Evolutionary conservation across 805 yeast species (phyloP).

Genomic region (Blastobotrys parvus): DNA sequence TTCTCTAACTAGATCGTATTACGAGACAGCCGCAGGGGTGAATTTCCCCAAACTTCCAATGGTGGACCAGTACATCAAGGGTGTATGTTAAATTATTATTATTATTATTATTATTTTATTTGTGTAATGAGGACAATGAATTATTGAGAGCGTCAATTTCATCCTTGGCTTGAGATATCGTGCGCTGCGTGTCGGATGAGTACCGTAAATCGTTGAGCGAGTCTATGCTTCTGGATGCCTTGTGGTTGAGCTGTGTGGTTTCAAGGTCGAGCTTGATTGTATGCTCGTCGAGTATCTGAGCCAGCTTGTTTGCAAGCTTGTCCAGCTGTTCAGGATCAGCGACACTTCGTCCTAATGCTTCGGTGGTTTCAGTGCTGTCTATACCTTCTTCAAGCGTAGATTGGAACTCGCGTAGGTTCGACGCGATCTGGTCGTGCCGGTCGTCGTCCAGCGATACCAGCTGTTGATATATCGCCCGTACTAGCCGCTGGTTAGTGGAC

Average conservation of each 20-base stretch:
- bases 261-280: slow-evolving; percentile 1
- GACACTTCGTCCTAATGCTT: not conserved
- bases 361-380: not conserved
- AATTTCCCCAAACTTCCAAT: not conserved
- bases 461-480: slow-evolving; percentile 1
- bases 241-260: not conserved
- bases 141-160: not conserved
- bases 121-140: not conserved
- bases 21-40: not conserved
- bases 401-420: not conserved
- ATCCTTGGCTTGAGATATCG: not conserved
- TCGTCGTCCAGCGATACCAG: slow-evolving; percentile 1
- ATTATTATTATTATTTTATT: no score
- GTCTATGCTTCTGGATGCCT: not conserved
- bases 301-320: not conserved
- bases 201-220: slow-evolving; percentile 2
- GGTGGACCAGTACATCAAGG: not conserved
- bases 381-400: not conserved
- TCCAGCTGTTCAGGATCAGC: slow-evolving; percentile 1
- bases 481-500: not conserved
- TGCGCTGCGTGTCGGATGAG: not conserved
- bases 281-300: slow-evolving; percentile 4
- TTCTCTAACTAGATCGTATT: not conserved
- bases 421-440: not conserved
- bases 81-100: not conserved